Evolutionary conservation across 202 grass and related monocot species (phyloP), one percentile per base, ranked within the genome.

Genomic region (Setaria italica): DNA sequence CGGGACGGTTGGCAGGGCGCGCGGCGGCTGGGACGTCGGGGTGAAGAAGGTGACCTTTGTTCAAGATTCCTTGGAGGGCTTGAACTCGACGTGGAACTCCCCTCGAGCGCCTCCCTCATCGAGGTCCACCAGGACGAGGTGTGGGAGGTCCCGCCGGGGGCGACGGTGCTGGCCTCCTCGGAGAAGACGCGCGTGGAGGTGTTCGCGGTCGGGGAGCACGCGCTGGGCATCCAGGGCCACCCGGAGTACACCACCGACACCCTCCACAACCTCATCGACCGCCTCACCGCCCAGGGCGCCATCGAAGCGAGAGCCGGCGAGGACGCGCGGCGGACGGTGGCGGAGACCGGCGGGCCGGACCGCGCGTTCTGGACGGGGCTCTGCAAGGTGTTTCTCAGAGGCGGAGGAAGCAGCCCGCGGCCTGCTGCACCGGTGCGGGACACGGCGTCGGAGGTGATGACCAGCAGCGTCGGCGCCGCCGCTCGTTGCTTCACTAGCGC

Each of bases 51-150:
- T 92, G 41, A 84, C 74, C 1, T 79, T 92, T 0, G 48, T 35
- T 2, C 10, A 21, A 0, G 19, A 76, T 41, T 41, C 39, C 13
- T 4, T 29, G 1, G 3, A 29, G n/a, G 57, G 57, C 57, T 30
- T 62, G 58, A 5, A 30, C n/a, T 20, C 10, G 35, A 67, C 43
- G 9, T 46, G 29, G 21, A 73, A 16, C 72, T 78, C 2, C 79
- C 79, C 9, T 25, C 2, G 0, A 87, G 41, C 20, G 88, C 87
- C 30, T 11, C 66, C 47, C 63, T 93, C 30, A 49, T 93, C 33
- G 85, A 93, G 76, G 85, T 93, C 0, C 85, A 93, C 72, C 91
- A 93, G 34, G 91, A 93, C 60, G 91, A 90, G 88, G 91, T 94
- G 74, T 88, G 50, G 87, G 90, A 90, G 88, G 2, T 95, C 32